Evolutionary conservation across 202 grass and related monocot genomes (phyloP).

Genomic region (Brachypodium distachyon): DNA sequence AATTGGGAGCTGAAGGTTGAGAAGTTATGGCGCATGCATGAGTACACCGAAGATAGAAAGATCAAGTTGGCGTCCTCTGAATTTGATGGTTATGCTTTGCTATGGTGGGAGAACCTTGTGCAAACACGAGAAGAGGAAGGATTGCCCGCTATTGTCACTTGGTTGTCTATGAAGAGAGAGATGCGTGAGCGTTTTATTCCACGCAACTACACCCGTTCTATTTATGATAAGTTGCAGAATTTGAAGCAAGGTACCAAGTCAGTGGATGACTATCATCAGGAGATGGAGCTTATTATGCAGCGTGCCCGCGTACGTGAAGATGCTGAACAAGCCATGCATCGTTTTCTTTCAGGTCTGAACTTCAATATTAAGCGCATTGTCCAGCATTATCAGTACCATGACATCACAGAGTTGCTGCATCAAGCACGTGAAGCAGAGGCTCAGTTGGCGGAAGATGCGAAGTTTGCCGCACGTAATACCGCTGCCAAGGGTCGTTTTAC

Average conservation of each 20-base stretch:
- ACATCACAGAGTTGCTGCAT: neutral
- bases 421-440: neutral
- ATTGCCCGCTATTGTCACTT: no score
- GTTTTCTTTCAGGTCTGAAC: neutral
- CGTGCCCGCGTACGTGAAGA: neutral
- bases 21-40: no score
- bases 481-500: no score
- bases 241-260: neutral
- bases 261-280: neutral
- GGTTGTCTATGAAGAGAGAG: no score
- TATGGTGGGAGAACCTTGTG: no score
- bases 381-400: neutral
- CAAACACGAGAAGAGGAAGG: no score
- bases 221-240: neutral
- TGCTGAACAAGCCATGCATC: neutral
- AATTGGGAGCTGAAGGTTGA: no score
- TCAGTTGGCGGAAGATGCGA: neutral
- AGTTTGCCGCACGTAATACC: no score
- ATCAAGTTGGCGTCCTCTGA: no score
- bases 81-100: no score
- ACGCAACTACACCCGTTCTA: neutral
- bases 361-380: neutral
- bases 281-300: neutral
- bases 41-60: no score
- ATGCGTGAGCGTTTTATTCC: neutral